Conservation (phyloP, 1,284 basidiomycete genomes). For the Sanghuangporus weigelae region DNA sequence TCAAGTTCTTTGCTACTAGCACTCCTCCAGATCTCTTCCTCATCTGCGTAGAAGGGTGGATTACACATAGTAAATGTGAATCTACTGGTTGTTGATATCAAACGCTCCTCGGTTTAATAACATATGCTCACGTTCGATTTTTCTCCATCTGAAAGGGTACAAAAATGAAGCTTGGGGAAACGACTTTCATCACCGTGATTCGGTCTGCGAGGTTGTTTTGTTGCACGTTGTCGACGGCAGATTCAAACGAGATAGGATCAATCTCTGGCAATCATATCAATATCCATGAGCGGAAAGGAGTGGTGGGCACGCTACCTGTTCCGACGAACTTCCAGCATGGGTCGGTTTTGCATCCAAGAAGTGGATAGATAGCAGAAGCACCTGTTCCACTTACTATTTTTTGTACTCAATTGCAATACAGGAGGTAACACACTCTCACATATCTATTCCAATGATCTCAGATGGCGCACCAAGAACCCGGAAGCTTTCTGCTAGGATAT, state of each 20-base stretch:
- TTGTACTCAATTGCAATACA: slow-evolving; percentile 20
- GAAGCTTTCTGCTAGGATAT: slow-evolving; percentile 34
- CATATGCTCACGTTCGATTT: slow-evolving; percentile 19
- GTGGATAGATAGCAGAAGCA: slow-evolving; percentile 84
- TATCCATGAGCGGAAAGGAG: neutral
- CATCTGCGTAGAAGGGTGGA: slow-evolving; percentile 85
- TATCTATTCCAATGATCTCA: slow-evolving; percentile 36
- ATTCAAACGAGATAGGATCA: slow-evolving; percentile 52
- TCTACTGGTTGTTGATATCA: slow-evolving; percentile 22
- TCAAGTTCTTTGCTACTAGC: slow-evolving; percentile 55
- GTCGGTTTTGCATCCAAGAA: slow-evolving; percentile 62
- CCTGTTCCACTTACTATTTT: slow-evolving; percentile 75
- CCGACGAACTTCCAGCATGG: slow-evolving; percentile 56
- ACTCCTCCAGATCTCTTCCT: slow-evolving; percentile 59
- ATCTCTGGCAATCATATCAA: slow-evolving; percentile 46
- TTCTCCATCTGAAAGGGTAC: slow-evolving; percentile 34
- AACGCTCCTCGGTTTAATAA: neutral
- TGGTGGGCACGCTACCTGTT: slow-evolving; percentile 49
- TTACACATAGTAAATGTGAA: slow-evolving; percentile 89
- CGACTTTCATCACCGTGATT: slow-evolving; percentile 43
- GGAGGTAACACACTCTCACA: slow-evolving; percentile 28
- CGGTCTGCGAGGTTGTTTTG: slow-evolving; percentile 47
- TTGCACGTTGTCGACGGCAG: slow-evolving; percentile 50
- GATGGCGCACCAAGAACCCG: neutral
- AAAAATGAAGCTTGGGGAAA: slow-evolving; percentile 42